These are phyloP conservation scores for Populus hybrid DNA, from an alignment of 441 rosid species.

Conservation along the genomic window DNA sequence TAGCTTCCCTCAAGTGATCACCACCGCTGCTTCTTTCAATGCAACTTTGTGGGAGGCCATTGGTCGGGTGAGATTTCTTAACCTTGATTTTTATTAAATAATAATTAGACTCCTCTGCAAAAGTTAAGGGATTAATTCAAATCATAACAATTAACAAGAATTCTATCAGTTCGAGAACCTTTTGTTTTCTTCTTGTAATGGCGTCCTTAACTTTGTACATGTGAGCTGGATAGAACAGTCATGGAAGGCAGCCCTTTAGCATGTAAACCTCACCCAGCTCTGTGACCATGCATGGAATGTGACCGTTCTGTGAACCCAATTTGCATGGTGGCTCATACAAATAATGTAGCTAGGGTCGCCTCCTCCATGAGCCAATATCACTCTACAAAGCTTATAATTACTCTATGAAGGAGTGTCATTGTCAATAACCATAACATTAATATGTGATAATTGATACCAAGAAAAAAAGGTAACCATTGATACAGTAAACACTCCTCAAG, in stretches of 20 bases:
- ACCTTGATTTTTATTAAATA: background rate
- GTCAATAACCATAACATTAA: too few relatives aligned
- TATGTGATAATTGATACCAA: too few relatives aligned
- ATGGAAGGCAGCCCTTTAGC: background rate
- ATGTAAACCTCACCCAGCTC: background rate
- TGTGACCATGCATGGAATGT: background rate
- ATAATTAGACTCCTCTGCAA: background rate
- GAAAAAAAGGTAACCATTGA: too few relatives aligned
- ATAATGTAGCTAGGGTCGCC: background rate
- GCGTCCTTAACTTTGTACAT: background rate
- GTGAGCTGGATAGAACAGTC: background rate
- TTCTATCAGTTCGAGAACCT: background rate
- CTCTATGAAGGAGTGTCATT: too few relatives aligned
- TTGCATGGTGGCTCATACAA: background rate
- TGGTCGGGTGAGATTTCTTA: constrained; percentile 60
- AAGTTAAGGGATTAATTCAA: background rate
- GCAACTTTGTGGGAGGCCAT: constrained; percentile 76
- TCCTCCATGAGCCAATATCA: background rate
- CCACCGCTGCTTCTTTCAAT: constrained; percentile 90
- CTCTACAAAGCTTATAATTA: too few relatives aligned
- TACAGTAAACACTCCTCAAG: too few relatives aligned
- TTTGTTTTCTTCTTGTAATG: background rate
- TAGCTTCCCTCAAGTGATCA: constrained; percentile 93
- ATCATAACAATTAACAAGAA: background rate
- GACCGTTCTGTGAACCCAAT: background rate